These are phyloP conservation scores for Moringa oleifera DNA, from an alignment of 345 rosid species.

Conservation along the genomic window DNA sequence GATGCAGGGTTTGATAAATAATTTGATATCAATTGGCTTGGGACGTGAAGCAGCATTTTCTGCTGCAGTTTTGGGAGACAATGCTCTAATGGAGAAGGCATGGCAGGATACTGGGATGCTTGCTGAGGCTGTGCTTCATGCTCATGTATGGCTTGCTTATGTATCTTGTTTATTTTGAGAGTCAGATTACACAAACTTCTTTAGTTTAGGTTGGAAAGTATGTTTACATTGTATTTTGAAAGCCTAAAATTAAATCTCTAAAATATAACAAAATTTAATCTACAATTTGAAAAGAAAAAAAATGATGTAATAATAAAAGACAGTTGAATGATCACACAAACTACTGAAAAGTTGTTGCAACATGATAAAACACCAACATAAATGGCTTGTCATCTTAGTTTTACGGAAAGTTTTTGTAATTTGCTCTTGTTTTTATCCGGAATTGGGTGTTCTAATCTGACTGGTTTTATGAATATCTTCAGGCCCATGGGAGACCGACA, in stretches of 20 bases:
- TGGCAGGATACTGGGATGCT: constrained; percentile 99
- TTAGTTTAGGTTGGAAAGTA: no score
- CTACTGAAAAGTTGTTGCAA: no score
- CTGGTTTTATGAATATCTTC: constrained; percentile 17
- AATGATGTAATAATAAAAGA: no score
- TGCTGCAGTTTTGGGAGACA: constrained; percentile 92
- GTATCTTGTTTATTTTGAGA: not conserved
- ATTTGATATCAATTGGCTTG: constrained; percentile 79
- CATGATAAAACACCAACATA: no score
- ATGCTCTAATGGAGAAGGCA: constrained; percentile 94
- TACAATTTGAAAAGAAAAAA: no score
- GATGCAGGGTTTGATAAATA: constrained; percentile 77
- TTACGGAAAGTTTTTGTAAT: no score
- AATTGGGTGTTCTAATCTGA: constrained; percentile 17
- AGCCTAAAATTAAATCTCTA: no score
- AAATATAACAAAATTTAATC: no score
- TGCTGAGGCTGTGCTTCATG: constrained; percentile 98
- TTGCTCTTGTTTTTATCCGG: not conserved
- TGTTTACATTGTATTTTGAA: no score
- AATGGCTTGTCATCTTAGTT: no score
- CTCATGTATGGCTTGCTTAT: constrained; percentile 59
- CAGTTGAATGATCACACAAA: no score
- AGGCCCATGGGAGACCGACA: constrained; percentile 98
- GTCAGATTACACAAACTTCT: no score
- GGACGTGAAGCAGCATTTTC: constrained; percentile 97